Evolutionary conservation across 2,329 filamentous ascomycete genomes (phyloP).

Genomic region (Dactylellina cionopaga): DNA sequence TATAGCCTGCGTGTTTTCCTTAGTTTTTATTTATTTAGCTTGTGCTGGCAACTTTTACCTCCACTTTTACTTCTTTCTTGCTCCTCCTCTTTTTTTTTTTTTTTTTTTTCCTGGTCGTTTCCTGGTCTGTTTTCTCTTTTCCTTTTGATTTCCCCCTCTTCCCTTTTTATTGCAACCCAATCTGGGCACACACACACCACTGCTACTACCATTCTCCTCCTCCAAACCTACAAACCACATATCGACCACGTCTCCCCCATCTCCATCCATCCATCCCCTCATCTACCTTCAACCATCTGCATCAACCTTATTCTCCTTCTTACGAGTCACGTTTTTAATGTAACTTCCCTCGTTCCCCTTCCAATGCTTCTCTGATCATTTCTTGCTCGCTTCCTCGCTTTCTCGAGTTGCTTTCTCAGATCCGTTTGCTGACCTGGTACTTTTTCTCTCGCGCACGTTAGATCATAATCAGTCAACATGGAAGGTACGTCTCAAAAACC

Average conservation of each 20-base stretch:
- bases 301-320: conserved; percentile 34
- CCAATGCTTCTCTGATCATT: conserved; percentile 55
- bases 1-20: no score
- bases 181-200: conserved; percentile 36
- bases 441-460: conserved; percentile 44
- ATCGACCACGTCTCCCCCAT: conserved; percentile 59
- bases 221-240: conserved; percentile 2
- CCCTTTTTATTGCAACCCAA: conserved; percentile 20
- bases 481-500: conserved; percentile 69
- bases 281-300: conserved; percentile 59
- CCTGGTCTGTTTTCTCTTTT: background rate
- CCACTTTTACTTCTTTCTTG: background rate
- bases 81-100: conserved; percentile 7
- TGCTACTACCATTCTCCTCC: conserved; percentile 57
- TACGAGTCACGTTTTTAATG: conserved; percentile 51
- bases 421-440: conserved; percentile 47
- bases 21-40: background rate
- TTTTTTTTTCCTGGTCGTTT: conserved; percentile 4
- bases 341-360: conserved; percentile 48
- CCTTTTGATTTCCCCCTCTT: conserved; percentile 2
- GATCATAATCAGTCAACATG: conserved; percentile 66
- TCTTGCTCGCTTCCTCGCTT: no score
- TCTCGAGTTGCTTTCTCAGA: conserved; percentile 23
- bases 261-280: conserved; percentile 61
- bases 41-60: no score